phyloP scores from a whole-genome alignment of 225 moss, liverwort and hornwort genomes.

The Rhytidiadelphus loreus region DNA sequence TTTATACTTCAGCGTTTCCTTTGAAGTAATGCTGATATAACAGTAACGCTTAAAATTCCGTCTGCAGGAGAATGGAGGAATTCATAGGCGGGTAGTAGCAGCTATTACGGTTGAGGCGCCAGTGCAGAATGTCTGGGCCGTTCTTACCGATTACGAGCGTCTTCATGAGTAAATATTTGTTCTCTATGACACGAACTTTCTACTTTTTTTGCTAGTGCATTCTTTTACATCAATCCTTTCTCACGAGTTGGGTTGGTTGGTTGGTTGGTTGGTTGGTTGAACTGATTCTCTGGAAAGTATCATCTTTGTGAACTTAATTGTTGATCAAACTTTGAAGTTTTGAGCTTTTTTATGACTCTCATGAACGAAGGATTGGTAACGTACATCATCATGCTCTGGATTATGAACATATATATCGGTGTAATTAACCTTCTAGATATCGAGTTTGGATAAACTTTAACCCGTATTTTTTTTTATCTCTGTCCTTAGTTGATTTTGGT shows the following conservation, averaged over 20 bases:
- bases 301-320: not conserved
- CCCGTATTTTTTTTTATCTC: not conserved
- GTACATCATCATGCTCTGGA: not conserved
- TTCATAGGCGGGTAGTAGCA: conserved; percentile 86
- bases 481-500: not conserved
- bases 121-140: conserved; percentile 64
- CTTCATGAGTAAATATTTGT: conserved; percentile 57
- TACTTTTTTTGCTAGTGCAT: not conserved
- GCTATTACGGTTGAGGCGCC: conserved; percentile 87
- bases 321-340: not conserved
- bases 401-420: not conserved
- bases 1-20: not conserved
- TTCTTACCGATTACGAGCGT: conserved; percentile 84
- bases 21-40: not conserved
- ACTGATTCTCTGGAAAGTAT: not conserved
- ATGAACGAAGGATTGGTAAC: not conserved
- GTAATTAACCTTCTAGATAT: not conserved
- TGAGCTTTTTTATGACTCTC: not conserved
- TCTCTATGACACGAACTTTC: not conserved
- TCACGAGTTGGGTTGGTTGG: not conserved
- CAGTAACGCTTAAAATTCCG: not conserved
- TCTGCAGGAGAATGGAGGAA: conserved; percentile 81
- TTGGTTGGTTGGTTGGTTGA: not conserved
- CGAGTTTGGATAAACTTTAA: not conserved
- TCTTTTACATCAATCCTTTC: not conserved